Evolutionary conservation across 2,329 filamentous ascomycete genomes (phyloP).

Genomic region (Drechslera avenae): DNA sequence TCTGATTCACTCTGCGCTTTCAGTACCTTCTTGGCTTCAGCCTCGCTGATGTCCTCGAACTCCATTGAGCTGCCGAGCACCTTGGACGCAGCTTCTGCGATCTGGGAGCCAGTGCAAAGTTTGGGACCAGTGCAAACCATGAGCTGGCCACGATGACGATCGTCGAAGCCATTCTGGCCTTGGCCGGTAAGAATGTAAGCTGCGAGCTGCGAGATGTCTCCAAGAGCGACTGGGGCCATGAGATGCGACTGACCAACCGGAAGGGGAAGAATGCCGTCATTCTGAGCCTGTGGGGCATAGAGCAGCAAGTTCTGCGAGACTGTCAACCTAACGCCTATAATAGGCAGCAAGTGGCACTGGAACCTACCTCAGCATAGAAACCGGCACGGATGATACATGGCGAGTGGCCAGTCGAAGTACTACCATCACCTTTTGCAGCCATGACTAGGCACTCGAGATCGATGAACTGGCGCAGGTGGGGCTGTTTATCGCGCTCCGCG

Average conservation of each 20-base stretch:
- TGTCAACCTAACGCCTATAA: neutral
- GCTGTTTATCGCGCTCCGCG: constrained; percentile 56
- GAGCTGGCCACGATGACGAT: constrained; percentile 58
- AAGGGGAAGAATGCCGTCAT: constrained; percentile 53
- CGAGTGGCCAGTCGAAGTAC: constrained; percentile 39
- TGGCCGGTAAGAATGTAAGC: constrained; percentile 56
- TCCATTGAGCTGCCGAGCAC: constrained; percentile 48
- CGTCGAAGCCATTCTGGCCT: constrained; percentile 57
- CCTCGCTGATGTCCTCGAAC: constrained; percentile 52
- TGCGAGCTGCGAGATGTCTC: constrained; percentile 56
- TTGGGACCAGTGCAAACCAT: constrained; percentile 59
- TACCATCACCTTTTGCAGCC: constrained; percentile 51
- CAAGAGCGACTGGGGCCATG: constrained; percentile 55
- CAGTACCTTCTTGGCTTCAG: constrained; percentile 47
- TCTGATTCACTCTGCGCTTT: constrained; percentile 46
- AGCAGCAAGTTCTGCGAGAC: constrained; percentile 53
- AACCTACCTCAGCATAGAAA: constrained; percentile 7
- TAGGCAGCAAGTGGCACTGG: neutral
- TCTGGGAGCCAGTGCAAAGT: constrained; percentile 54
- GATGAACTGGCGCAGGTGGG: constrained; percentile 57
- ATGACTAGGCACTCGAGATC: constrained; percentile 55
- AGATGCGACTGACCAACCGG: constrained; percentile 57
- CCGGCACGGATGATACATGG: constrained; percentile 52
- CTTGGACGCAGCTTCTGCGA: constrained; percentile 54
- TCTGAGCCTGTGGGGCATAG: constrained; percentile 54